Evolutionary conservation across 257 asterid genomes (phyloP), one percentile per base, ranked within the genome.

Genomic region (Nicotiana obtusifolia): DNA sequence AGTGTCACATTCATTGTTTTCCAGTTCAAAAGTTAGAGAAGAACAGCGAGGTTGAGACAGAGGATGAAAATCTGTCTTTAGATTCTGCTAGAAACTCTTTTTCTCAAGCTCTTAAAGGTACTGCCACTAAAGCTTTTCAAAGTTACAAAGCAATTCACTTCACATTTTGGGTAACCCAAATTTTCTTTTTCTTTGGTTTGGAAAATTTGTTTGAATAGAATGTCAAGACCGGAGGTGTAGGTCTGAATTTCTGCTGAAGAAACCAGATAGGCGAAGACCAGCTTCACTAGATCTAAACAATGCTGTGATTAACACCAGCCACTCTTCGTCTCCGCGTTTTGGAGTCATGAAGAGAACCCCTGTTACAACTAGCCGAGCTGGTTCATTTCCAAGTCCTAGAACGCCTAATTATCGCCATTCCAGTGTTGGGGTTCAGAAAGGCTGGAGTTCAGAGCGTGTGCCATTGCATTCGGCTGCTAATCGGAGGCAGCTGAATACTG

Each of bases 391-490:
- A 9, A 94, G 99, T 89, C 99, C 99, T 0, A 97, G 95, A 44
- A 95, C 97, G 13, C 99, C 98, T 19, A 92, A 87, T 80, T 93
- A 90, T 83, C 88, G 95, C 64, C 89, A 94, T 52, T 17, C 91
- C 3, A 89, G 91, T 78, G 89, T 87, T 54, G 92, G 96, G 71
- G 60, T 89, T 84, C 99, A 93, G 35, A 94, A 96, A 83, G 99
- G 97, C 3, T 93, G 98, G 99, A 96, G 97, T 65, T 96, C 99
- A 3, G 99, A 94, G 82, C 97, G 97, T 7, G 88, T 94, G 77
- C 97, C 99, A 0, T 82, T 78, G 80, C 97, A 90, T 83, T 77
- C 87, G 4, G 78, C 79, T 73, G 84, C 86, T n/a, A 90, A 81
- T 81, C 82, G 92, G 84, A 89, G 92, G 86, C 87, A 85, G 67